phyloP scores from a whole-genome alignment of 1,284 basidiomycete genomes.

The Phenoliferia sp. region DNA sequence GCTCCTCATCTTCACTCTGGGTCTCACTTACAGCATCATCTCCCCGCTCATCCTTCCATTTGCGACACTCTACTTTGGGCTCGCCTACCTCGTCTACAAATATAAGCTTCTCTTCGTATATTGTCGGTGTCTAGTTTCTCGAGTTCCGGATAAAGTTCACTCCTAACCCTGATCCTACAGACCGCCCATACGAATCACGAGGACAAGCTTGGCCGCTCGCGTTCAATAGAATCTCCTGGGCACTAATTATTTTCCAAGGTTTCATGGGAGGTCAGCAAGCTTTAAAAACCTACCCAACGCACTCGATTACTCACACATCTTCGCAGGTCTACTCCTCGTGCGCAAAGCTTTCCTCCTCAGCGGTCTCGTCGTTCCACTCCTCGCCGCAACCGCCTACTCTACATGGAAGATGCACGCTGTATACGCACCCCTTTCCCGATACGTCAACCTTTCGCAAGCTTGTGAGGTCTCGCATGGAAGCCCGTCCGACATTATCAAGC shows the following conservation, averaged over 20 bases:
- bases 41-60: slow-evolving; percentile 92
- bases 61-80: slow-evolving; percentile 88
- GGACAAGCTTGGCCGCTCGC: slow-evolving; percentile 82
- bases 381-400: slow-evolving; percentile 72
- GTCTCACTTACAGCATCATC: slow-evolving; percentile 88
- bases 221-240: slow-evolving; percentile 41
- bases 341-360: slow-evolving; percentile 68
- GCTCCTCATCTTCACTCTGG: slow-evolving; percentile 91
- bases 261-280: slow-evolving; percentile 59
- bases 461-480: slow-evolving; percentile 82
- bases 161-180: neutral
- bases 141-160: neutral
- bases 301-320: neutral
- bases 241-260: slow-evolving; percentile 53
- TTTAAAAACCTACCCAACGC: neutral
- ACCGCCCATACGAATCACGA: slow-evolving; percentile 74
- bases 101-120: slow-evolving; percentile 37
- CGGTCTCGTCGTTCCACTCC: slow-evolving; percentile 71
- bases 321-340: slow-evolving; percentile 80
- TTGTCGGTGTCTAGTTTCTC: slow-evolving; percentile 18
- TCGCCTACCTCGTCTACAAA: slow-evolving; percentile 89
- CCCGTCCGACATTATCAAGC: slow-evolving; percentile 64
- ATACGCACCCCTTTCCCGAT: slow-evolving; percentile 73
- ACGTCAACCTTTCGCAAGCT: slow-evolving; percentile 76
- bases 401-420: slow-evolving; percentile 56